phyloP scores from a whole-genome alignment of 2,329 filamentous ascomycete species.

The Coleophoma crateriformis region DNA sequence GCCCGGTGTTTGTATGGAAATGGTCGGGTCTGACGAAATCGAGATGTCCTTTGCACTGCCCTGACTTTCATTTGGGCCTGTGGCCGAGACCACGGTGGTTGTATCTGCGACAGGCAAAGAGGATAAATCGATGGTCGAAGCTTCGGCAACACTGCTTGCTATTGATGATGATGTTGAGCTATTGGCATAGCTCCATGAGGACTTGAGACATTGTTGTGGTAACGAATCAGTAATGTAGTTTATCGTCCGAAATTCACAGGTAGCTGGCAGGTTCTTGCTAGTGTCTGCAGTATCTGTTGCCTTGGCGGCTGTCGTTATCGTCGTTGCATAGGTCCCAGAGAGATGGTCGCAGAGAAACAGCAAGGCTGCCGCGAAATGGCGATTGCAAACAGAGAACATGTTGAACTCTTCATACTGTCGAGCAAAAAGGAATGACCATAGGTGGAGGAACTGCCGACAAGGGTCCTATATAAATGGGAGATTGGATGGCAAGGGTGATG shows the following conservation, averaged over 20 bases:
- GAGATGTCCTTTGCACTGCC: too few species aligned
- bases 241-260: slow-evolving; percentile 27
- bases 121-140: not conserved
- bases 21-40: not conserved
- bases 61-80: too few species aligned
- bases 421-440: not conserved
- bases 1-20: not conserved
- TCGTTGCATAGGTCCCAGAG: slow-evolving; percentile 7
- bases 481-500: not conserved
- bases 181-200: slow-evolving; percentile 21
- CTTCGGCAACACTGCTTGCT: not conserved
- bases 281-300: not conserved
- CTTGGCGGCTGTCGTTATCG: slow-evolving; percentile 13
- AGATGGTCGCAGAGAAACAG: slow-evolving; percentile 11
- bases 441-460: not conserved
- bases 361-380: slow-evolving; percentile 11
- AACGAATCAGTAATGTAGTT: slow-evolving; percentile 29
- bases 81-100: too few species aligned
- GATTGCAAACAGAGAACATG: slow-evolving; percentile 13
- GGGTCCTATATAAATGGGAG: not conserved
- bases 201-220: slow-evolving; percentile 25
- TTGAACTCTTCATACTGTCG: slow-evolving; percentile 8
- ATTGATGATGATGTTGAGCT: not conserved
- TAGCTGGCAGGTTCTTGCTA: slow-evolving; percentile 12
- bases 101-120: too few species aligned